These are phyloP conservation scores for Starmerella geochares DNA, from an alignment of 805 yeast genomes.

Conservation along the genomic window DNA sequence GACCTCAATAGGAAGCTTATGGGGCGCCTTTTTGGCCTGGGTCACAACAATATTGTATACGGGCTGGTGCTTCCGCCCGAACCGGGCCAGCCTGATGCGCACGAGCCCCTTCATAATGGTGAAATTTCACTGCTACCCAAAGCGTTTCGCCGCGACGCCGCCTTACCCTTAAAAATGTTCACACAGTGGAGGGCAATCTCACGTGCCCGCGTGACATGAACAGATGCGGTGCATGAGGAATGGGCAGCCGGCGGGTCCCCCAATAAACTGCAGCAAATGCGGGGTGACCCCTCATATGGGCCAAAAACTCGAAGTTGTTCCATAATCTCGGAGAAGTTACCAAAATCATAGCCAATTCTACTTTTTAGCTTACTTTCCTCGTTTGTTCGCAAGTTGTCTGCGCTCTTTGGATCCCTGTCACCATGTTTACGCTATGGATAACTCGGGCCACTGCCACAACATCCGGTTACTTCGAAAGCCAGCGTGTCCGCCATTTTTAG, in stretches of 20 bases:
- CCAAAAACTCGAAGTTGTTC: background rate
- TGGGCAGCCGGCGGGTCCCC: background rate
- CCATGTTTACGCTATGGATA: background rate
- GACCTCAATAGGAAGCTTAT: conserved; percentile 84
- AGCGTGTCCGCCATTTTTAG: background rate
- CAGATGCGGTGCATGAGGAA: background rate
- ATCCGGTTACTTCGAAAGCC: background rate
- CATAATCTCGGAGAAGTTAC: background rate
- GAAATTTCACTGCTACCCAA: background rate
- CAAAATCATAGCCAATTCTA: too few species aligned
- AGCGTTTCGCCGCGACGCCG: background rate
- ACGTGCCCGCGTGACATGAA: background rate
- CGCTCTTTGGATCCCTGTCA: background rate
- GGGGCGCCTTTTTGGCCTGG: conserved; percentile 57
- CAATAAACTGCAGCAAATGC: background rate
- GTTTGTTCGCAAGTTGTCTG: background rate
- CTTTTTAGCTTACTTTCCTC: background rate
- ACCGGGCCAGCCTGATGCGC: conserved; percentile 81
- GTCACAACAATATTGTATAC: conserved; percentile 87
- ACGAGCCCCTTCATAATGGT: conserved; percentile 55
- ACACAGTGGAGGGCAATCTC: background rate
- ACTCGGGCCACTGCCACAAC: background rate
- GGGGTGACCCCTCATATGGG: conserved; percentile 1
- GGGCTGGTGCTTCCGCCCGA: conserved; percentile 83
- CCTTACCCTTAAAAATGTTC: background rate